Evolutionary conservation across 1,284 basidiomycete species (phyloP).

Genomic region (Pseudozyma hubeiensis): DNA sequence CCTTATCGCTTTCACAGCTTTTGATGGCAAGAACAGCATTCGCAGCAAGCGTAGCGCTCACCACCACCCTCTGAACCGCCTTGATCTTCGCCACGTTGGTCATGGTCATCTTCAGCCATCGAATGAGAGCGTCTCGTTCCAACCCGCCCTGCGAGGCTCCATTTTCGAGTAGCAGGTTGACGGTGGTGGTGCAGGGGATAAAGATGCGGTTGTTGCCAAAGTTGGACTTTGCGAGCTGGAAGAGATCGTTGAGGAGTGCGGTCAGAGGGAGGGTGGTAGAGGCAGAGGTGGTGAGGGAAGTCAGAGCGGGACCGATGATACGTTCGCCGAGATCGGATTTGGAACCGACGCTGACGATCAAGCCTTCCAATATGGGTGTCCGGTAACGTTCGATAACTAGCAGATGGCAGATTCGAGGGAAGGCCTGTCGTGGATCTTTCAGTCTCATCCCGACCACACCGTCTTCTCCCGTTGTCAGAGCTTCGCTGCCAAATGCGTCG

Average conservation of each 20-base stretch:
- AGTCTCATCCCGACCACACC: slow-evolving; percentile 6
- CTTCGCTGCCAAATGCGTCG: slow-evolving; percentile 5
- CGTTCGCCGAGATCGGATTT: slow-evolving; percentile 51
- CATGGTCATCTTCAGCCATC: slow-evolving; percentile 24
- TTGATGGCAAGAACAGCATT: slow-evolving; percentile 16
- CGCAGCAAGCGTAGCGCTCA: slow-evolving; percentile 19
- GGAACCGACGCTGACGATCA: slow-evolving; percentile 43
- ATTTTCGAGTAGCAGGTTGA: slow-evolving; percentile 51
- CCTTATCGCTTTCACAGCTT: background rate
- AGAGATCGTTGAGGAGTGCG: slow-evolving; percentile 26
- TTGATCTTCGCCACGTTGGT: slow-evolving; percentile 26
- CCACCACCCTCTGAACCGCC: slow-evolving; percentile 16
- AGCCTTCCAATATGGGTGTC: slow-evolving; percentile 23
- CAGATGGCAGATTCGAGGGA: slow-evolving; percentile 14
- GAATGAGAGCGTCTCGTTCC: background rate
- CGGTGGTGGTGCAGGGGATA: slow-evolving; percentile 43
- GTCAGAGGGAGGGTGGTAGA: background rate
- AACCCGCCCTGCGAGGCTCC: slow-evolving; percentile 6
- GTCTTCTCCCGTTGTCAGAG: background rate
- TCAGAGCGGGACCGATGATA: slow-evolving; percentile 23
- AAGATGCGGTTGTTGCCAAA: slow-evolving; percentile 54
- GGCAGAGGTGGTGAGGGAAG: slow-evolving; percentile 2
- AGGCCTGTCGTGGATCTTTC: slow-evolving; percentile 34
- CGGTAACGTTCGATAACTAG: slow-evolving; percentile 34
- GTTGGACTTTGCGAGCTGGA: slow-evolving; percentile 19